Evolutionary conservation across 116 monocot genomes (phyloP).

Genomic region (Iris pallida): DNA sequence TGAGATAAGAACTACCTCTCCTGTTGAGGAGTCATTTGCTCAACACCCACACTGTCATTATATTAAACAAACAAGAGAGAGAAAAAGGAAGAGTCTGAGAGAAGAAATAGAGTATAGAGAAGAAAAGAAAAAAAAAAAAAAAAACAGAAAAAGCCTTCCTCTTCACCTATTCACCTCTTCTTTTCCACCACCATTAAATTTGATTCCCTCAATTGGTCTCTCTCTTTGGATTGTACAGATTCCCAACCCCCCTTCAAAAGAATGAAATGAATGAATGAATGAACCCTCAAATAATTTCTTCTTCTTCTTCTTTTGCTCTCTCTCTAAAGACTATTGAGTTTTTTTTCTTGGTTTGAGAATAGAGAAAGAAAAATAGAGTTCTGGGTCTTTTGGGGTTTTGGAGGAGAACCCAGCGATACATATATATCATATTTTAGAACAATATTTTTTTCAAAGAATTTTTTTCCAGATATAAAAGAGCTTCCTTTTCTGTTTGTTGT

Average conservation of each 20-base stretch:
- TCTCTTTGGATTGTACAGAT: slow-evolving; percentile 12
- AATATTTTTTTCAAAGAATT: neutral
- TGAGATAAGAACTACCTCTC: too few species aligned
- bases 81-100: too few species aligned
- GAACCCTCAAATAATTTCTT: neutral
- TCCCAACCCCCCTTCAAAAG: slow-evolving; percentile 3
- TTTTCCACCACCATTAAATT: slow-evolving; percentile 1
- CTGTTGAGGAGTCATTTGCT: too few species aligned
- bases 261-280: neutral
- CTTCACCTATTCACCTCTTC: slow-evolving; percentile 14
- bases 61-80: too few species aligned
- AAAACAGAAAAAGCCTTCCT: neutral
- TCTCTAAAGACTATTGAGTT: neutral
- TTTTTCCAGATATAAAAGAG: neutral
- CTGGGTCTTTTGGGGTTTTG: neutral
- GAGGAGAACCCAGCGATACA: slow-evolving; percentile 6
- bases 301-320: neutral
- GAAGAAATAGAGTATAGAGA: too few species aligned
- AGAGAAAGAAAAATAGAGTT: neutral
- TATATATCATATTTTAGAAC: neutral
- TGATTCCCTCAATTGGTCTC: slow-evolving; percentile 5
- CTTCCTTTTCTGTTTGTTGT: neutral
- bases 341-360: neutral
- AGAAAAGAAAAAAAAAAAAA: slow-evolving; percentile 3
- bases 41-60: too few species aligned